Conservation (phyloP, 228 moss, liverwort and hornwort genomes). For the Sphagnum fallax region DNA sequence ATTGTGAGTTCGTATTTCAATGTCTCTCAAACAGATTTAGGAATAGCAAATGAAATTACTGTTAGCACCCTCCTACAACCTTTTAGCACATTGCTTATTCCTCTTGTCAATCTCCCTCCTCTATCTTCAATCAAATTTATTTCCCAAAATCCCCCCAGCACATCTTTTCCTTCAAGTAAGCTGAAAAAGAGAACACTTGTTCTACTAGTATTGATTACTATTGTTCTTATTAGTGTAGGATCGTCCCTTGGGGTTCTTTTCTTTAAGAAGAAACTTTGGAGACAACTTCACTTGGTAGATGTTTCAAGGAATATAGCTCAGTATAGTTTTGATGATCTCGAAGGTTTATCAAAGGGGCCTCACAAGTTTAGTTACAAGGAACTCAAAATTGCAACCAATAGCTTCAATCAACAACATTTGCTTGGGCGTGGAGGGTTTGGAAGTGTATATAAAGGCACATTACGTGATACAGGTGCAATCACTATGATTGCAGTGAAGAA, state of each 20-base stretch:
- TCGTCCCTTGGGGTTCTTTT: too few relatives aligned
- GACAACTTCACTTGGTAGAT: too few relatives aligned
- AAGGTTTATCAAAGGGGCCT: neutral
- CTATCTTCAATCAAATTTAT: slow-evolving; percentile 7
- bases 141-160: slow-evolving; percentile 2
- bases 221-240: too few relatives aligned
- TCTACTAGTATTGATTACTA: too few relatives aligned
- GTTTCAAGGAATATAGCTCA: too few relatives aligned
- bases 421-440: slow-evolving; percentile 13
- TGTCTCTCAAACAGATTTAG: slow-evolving; percentile 21
- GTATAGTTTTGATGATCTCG: too few relatives aligned
- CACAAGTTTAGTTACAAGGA: slow-evolving; percentile 15
- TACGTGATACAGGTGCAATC: neutral
- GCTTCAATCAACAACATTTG: slow-evolving; percentile 4
- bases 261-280: too few relatives aligned
- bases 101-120: slow-evolving; percentile 26
- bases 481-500: slow-evolving; percentile 5
- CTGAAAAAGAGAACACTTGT: too few relatives aligned
- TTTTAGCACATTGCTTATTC: slow-evolving; percentile 50
- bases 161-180: too few relatives aligned
- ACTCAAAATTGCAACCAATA: slow-evolving; percentile 3
- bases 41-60: slow-evolving; percentile 24
- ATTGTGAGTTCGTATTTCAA: slow-evolving; percentile 25
- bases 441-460: slow-evolving; percentile 5
- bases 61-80: neutral